Evolutionary conservation across 352 stramenopile genomes (phyloP).

Genomic region (Phytophthora pluvialis): DNA sequence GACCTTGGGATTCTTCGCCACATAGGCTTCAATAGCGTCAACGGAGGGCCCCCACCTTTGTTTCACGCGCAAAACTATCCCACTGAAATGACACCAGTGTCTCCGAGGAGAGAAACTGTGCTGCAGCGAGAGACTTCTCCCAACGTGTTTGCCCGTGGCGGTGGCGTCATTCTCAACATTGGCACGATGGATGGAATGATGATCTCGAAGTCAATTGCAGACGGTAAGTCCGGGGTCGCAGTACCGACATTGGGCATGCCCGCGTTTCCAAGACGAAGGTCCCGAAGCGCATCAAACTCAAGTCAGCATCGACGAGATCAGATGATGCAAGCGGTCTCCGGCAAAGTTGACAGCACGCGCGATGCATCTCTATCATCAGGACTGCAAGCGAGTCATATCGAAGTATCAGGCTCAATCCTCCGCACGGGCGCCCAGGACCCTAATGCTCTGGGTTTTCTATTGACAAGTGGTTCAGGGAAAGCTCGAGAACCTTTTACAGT

Average conservation of each 20-base stretch:
- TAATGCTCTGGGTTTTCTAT: slow-evolving; percentile 13
- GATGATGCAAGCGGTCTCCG: slow-evolving; percentile 6
- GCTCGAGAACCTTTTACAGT: slow-evolving; percentile 27
- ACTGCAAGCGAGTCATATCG: slow-evolving; percentile 27
- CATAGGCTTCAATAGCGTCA: neutral
- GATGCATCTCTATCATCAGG: slow-evolving; percentile 9
- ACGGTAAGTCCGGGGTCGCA: slow-evolving; percentile 13
- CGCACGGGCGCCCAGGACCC: slow-evolving; percentile 20
- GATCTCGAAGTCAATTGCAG: slow-evolving; percentile 21
- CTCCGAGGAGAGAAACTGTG: slow-evolving; percentile 19
- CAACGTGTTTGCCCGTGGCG: slow-evolving; percentile 12
- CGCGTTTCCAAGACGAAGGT: slow-evolving; percentile 32
- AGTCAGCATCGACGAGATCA: slow-evolving; percentile 32
- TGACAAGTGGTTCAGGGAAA: slow-evolving; percentile 17
- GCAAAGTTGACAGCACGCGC: slow-evolving; percentile 22
- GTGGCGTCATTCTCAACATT: slow-evolving; percentile 39
- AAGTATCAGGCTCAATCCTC: slow-evolving; percentile 18
- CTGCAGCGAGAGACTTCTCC: slow-evolving; percentile 18
- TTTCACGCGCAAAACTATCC: slow-evolving; percentile 3
- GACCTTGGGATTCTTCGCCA: neutral
- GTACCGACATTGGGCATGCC: slow-evolving; percentile 12
- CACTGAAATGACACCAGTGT: slow-evolving; percentile 3
- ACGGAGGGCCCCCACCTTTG: neutral
- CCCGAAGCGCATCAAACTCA: slow-evolving; percentile 24
- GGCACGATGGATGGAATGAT: slow-evolving; percentile 28